These are phyloP conservation scores for Umbelopsis vinacea DNA, from an alignment of 192 early-diverging fungal genomes.

Conservation along the genomic window DNA sequence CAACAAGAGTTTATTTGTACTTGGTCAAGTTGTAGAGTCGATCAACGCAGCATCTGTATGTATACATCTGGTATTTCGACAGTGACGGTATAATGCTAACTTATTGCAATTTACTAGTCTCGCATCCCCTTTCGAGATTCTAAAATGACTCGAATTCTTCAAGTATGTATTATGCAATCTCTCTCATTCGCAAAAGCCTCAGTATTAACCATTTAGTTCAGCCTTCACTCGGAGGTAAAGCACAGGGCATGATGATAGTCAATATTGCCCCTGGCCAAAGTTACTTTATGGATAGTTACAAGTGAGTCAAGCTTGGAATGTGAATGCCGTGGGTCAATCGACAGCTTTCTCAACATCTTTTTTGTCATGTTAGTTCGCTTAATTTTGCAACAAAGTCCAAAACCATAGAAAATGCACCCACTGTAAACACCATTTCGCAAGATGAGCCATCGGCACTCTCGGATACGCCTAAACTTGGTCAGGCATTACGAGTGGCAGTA, in stretches of 20 bases:
- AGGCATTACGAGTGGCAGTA: slow-evolving; percentile 17
- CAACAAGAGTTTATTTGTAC: slow-evolving; percentile 66
- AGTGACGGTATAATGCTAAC: not conserved
- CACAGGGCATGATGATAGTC: slow-evolving; percentile 69
- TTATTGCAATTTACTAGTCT: not conserved
- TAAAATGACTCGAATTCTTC: slow-evolving; percentile 70
- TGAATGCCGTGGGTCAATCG: not conserved
- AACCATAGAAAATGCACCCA: slow-evolving; percentile 61
- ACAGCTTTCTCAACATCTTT: not conserved
- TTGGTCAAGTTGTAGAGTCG: slow-evolving; percentile 70
- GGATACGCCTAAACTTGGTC: not conserved
- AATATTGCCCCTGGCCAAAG: slow-evolving; percentile 61
- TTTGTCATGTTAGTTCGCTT: slow-evolving; percentile 48
- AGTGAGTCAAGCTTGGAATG: slow-evolving; percentile 22
- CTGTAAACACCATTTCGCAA: slow-evolving; percentile 24
- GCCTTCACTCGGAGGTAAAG: slow-evolving; percentile 66
- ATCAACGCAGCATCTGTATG: slow-evolving; percentile 54
- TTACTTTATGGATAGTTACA: slow-evolving; percentile 18
- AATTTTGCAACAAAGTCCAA: slow-evolving; percentile 68
- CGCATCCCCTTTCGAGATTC: slow-evolving; percentile 68
- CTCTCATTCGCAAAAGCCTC: not conserved
- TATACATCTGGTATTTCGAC: not conserved
- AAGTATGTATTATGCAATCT: slow-evolving; percentile 23
- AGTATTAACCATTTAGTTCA: not conserved
- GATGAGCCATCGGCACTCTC: not conserved